Percentiles rank a stretch among this genome's conserved stretches.
phyloP scores from a whole-genome alignment of 208 protist genomes.

The Spongospora subterranea region DNA sequence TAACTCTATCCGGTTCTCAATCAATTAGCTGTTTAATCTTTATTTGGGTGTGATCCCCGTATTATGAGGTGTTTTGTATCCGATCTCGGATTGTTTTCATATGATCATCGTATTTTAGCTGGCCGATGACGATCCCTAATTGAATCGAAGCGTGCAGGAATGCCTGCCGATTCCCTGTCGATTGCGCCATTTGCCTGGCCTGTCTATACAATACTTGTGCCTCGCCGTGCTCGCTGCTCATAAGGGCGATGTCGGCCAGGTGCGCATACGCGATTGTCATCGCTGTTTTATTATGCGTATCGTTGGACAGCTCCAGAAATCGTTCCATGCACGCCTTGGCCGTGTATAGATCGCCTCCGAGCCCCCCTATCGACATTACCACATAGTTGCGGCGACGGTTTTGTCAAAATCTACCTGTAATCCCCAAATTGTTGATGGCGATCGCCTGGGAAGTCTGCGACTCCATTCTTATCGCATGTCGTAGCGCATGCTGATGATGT shows the following conservation, averaged over 20 bases:
- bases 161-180: constrained; percentile 12
- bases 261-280: constrained; percentile 28
- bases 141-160: constrained; percentile 45
- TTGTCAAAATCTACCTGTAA: neutral
- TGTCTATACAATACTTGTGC: constrained; percentile 16
- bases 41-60: neutral
- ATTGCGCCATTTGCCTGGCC: neutral
- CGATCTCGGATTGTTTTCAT: constrained; percentile 27
- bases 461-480: constrained; percentile 50
- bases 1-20: neutral
- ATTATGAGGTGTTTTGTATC: neutral
- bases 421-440: constrained; percentile 61
- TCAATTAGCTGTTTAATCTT: no score
- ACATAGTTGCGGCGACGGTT: neutral
- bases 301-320: constrained; percentile 50
- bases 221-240: neutral
- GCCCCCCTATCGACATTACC: neutral
- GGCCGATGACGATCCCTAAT: constrained; percentile 11
- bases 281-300: neutral
- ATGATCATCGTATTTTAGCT: constrained; percentile 27
- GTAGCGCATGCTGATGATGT: constrained; percentile 57
- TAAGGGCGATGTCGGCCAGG: constrained; percentile 25
- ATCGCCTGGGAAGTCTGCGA: constrained; percentile 48
- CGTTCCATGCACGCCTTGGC: constrained; percentile 53
- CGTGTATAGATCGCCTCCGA: constrained; percentile 26